Base-by-base conservation (phyloP, 1,139 yeast genomes). In the Spencermartinsiella ligniputridi region DNA sequence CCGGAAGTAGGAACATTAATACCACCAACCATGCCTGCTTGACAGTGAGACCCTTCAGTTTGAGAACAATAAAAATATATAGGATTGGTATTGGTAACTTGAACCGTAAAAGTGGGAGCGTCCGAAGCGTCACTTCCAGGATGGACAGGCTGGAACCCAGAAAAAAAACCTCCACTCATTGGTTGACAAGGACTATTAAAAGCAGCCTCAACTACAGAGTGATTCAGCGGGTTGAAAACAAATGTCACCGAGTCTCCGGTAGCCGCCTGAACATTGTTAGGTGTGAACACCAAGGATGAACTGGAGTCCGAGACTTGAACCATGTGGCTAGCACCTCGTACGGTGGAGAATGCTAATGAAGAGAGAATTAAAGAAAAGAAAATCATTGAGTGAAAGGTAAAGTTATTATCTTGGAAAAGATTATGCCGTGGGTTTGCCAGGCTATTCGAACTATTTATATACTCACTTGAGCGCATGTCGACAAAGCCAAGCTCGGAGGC, bases 151-250 rank as follows among this genome's bases (percentile, higher is more conserved):
- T 19, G 9, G 27, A 35, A 35, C 3, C 38, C 38, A 5, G 38
- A 35, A 27, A 17, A 35, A 27, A 35, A 35, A 19, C 38, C 38
- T 6, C 38, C 38, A 13, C 16, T 13, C 38, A 35, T 35, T 3
- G 38, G 38, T 13, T 11, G 4, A 35, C 38, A 35, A 3, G 38
- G 38, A 4, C 17, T 5, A 16, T 21, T 20, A 20, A 35, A 35
- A 17, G 24, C 11, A 3, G 27, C 38, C 27, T 35, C 27, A 11
- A 15, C 16, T 9, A 35, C 38, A 9, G 38, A 35, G 15, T 35
- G 38, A 20, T 35, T 35, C 38, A 20, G 20, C 5, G 38, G 38
- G 27, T 35, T 35, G 38, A 35, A 35, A 5, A 35, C 38, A 20
- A 35, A 35, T 5, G 20, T 18, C 3, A 35, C 38, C 9, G 11